Conservation (phyloP, 306 rosid genomes). For the Citrullus amarus region DNA sequence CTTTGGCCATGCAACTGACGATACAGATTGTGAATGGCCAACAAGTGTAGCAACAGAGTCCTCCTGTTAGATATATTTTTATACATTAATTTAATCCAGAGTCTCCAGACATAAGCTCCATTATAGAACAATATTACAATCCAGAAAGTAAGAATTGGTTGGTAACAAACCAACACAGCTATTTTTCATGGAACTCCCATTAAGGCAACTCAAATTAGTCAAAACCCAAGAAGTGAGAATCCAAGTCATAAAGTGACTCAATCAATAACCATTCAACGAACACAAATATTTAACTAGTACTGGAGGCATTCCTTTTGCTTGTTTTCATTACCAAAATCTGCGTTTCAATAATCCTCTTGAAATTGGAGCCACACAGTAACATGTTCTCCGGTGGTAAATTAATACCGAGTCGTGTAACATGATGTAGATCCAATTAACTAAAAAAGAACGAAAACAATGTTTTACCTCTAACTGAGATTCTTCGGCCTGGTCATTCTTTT, state of each 20-base stretch:
- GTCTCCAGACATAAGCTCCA: background rate
- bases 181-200: background rate
- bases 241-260: background rate
- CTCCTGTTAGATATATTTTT: slow-evolving; percentile 27
- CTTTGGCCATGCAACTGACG: slow-evolving; percentile 73
- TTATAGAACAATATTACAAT: slow-evolving; percentile 1
- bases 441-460: background rate
- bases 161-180: background rate
- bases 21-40: slow-evolving; percentile 86
- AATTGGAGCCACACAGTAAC: background rate
- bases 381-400: background rate
- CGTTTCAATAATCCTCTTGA: background rate
- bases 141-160: background rate
- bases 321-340: background rate
- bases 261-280: background rate
- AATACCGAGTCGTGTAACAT: background rate
- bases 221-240: background rate
- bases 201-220: background rate
- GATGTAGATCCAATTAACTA: background rate
- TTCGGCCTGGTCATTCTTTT: slow-evolving; percentile 31
- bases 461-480: slow-evolving; percentile 75
- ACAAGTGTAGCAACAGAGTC: slow-evolving; percentile 61
- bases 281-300: background rate
- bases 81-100: background rate
- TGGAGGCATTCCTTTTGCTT: background rate